These are phyloP conservation scores for Botrytis sinoallii DNA, from an alignment of 2,329 filamentous ascomycete genomes.

Conservation along the genomic window DNA sequence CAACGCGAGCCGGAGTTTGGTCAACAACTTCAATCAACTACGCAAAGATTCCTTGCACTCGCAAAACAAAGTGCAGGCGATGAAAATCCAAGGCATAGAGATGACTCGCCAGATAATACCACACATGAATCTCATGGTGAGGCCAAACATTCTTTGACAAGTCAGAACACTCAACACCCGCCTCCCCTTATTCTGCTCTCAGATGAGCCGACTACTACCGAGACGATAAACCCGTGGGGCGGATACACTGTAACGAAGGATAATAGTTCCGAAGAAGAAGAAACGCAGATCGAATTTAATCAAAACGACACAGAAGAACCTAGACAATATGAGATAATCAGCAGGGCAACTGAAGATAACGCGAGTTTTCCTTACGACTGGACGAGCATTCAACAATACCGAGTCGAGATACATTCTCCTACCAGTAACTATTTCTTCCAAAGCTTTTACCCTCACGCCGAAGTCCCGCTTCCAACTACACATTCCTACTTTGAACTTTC, in stretches of 20 bases:
- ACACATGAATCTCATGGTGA: slow-evolving; percentile 17
- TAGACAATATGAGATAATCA: slow-evolving; percentile 48
- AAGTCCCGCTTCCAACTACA: slow-evolving; percentile 48
- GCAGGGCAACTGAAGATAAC: slow-evolving; percentile 50
- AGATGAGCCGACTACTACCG: background rate
- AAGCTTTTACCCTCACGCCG: slow-evolving; percentile 33
- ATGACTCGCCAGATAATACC: slow-evolving; percentile 25
- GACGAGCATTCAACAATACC: slow-evolving; percentile 34
- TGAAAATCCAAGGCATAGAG: slow-evolving; percentile 34
- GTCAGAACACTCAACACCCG: background rate
- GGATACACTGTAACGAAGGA: slow-evolving; percentile 32
- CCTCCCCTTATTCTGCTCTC: slow-evolving; percentile 16
- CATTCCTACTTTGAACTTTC: slow-evolving; percentile 62
- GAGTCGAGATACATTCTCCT: slow-evolving; percentile 30
- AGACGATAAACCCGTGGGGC: slow-evolving; percentile 23
- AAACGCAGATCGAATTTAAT: slow-evolving; percentile 21
- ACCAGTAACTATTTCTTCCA: slow-evolving; percentile 33
- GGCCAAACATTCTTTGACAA: background rate
- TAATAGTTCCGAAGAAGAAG: slow-evolving; percentile 26
- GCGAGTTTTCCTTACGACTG: slow-evolving; percentile 51
- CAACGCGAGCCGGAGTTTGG: slow-evolving; percentile 55
- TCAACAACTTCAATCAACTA: slow-evolving; percentile 54
- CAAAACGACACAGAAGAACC: slow-evolving; percentile 20
- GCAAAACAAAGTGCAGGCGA: slow-evolving; percentile 47
- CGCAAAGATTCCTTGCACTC: slow-evolving; percentile 56